phyloP scores from a whole-genome alignment of 169 alveolate species.

The Plasmodium chabaudi region DNA sequence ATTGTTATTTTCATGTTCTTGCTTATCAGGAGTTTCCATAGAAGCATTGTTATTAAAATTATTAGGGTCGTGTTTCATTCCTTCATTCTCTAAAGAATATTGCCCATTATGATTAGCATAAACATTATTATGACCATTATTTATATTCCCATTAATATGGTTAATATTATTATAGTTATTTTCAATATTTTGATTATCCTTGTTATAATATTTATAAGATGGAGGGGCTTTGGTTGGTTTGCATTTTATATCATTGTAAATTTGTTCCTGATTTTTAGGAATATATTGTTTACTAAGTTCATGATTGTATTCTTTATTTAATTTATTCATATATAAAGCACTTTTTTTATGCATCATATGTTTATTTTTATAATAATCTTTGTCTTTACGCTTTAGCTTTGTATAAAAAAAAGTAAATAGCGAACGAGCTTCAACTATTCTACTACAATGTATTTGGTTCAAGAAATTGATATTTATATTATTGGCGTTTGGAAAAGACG shows the following conservation, averaged over 20 bases:
- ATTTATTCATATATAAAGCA: neutral
- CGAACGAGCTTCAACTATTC: constrained; percentile 31
- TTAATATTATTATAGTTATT: neutral
- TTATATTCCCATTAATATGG: neutral
- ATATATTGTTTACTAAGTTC: constrained; percentile 30
- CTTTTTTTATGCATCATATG: constrained; percentile 8
- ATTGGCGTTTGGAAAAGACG: neutral
- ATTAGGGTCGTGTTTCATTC: neutral
- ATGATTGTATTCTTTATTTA: constrained; percentile 4
- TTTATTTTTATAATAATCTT: constrained; percentile 22
- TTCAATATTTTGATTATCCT: neutral
- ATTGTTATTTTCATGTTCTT: constrained; percentile 8
- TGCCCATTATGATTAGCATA: neutral
- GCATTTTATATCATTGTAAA: constrained; percentile 20
- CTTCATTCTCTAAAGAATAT: neutral
- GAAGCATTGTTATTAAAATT: neutral
- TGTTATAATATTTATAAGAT: constrained; percentile 1
- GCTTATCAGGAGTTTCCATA: neutral
- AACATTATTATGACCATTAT: neutral
- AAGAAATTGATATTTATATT: constrained; percentile 5
- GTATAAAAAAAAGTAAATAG: constrained; percentile 63
- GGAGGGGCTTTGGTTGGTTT: constrained; percentile 39
- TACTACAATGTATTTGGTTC: constrained; percentile 19
- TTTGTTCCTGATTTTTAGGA: constrained; percentile 43
- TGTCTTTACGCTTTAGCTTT: constrained; percentile 50